Percentiles rank a stretch among this genome's conserved stretches.
These are phyloP conservation scores for Lodderomyces orthopsilosis DNA, from an alignment of 1,139 yeast species.

Conservation along the genomic window DNA sequence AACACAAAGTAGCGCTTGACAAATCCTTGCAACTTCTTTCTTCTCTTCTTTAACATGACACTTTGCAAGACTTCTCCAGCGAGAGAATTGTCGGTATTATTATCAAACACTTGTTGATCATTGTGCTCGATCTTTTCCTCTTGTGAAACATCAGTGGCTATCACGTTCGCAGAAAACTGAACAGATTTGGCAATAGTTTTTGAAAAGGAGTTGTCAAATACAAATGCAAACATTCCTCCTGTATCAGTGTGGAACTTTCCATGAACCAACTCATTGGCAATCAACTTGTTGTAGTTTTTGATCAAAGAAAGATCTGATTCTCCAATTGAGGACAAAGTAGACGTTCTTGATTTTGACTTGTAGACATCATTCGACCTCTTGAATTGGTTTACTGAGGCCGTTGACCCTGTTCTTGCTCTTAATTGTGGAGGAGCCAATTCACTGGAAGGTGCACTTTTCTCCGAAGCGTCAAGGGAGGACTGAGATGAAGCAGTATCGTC, in stretches of 20 bases:
- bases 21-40: constrained; percentile 79
- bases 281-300: constrained; percentile 48
- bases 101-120: constrained; percentile 13
- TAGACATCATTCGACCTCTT: constrained; percentile 33
- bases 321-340: constrained; percentile 32
- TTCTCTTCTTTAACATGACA: constrained; percentile 66
- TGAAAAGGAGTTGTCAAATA: constrained; percentile 89
- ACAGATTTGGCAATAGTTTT: constrained; percentile 82
- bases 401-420: constrained; percentile 33
- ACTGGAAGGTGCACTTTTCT: constrained; percentile 1
- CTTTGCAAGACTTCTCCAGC: constrained; percentile 74
- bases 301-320: constrained; percentile 39
- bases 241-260: constrained; percentile 57
- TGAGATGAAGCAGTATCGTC: constrained; percentile 17
- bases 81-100: constrained; percentile 18
- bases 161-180: constrained; percentile 57
- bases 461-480: constrained; percentile 3
- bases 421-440: constrained; percentile 4
- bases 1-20: constrained; percentile 80
- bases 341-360: constrained; percentile 36
- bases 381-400: constrained; percentile 38
- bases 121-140: constrained; percentile 6
- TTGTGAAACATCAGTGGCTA: constrained; percentile 4
- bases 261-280: constrained; percentile 54
- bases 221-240: constrained; percentile 78